A percentile compares a stretch with the other conserved stretches of the same genome.
phyloP scores from a whole-genome alignment of 208 protist species.

The Wallacemonas sp. region DNA sequence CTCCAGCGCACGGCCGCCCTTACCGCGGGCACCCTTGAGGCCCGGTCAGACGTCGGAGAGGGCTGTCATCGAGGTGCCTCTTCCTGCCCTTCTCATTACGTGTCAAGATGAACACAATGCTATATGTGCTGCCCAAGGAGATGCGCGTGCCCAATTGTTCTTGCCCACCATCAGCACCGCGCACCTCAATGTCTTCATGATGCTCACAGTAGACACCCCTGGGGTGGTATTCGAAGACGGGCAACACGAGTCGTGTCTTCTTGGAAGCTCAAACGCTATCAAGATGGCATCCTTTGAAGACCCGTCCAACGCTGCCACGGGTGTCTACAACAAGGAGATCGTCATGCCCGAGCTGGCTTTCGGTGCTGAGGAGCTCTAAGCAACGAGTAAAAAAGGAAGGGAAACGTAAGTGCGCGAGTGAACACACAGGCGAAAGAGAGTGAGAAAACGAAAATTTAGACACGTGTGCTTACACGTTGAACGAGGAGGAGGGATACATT shows the following conservation, averaged over 20 bases:
- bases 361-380: background rate
- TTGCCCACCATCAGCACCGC: background rate
- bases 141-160: background rate
- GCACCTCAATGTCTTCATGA: constrained; percentile 2
- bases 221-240: background rate
- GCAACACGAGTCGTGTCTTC: background rate
- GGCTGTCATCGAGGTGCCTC: background rate
- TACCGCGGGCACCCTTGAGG: background rate
- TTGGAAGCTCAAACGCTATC: background rate
- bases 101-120: background rate
- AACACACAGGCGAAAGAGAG: too few species aligned
- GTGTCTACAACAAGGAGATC: background rate
- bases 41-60: background rate
- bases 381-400: background rate
- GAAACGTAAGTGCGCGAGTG: too few species aligned
- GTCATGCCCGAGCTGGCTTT: background rate
- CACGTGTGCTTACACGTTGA: too few species aligned
- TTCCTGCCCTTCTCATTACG: too few species aligned
- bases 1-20: background rate
- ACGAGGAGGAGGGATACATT: too few species aligned
- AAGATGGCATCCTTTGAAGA: constrained; percentile 11
- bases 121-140: background rate
- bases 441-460: too few species aligned
- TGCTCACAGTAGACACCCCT: constrained; percentile 4
- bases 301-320: constrained; percentile 4